Conservation (phyloP, 2,329 filamentous ascomycete genomes). For the Hirsutella rhossiliensis region DNA sequence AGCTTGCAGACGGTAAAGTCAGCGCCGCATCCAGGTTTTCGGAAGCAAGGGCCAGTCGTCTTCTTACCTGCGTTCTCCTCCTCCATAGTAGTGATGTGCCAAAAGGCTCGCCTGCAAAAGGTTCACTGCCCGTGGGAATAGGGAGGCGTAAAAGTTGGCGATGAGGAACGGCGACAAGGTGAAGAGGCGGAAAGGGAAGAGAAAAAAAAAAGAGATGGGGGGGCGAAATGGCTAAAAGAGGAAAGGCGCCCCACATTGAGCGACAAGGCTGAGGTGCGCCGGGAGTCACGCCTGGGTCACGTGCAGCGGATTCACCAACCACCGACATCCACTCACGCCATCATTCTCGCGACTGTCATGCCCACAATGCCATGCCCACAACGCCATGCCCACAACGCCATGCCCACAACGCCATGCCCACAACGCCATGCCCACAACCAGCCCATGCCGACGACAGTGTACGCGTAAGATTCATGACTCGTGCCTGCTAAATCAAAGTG, state of each 20-base stretch:
- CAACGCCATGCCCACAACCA: no score
- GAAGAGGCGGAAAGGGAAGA: background rate
- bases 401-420: no score
- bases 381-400: no score
- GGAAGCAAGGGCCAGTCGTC: background rate
- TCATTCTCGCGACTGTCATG: no score
- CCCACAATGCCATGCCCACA: no score
- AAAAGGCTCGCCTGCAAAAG: conserved; percentile 27
- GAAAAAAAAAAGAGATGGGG: conserved; percentile 2
- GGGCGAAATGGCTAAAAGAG: no score
- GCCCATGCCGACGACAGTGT: background rate
- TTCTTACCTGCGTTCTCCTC: conserved; percentile 13
- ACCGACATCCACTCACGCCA: no score
- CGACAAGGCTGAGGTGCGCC: background rate
- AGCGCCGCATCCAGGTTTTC: background rate
- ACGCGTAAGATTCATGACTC: background rate
- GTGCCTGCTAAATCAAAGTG: background rate
- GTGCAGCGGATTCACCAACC: no score
- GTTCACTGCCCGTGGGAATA: conserved; percentile 42
- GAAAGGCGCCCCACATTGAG: background rate
- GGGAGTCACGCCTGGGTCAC: no score
- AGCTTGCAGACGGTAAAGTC: conserved; percentile 25
- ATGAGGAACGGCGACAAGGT: background rate
- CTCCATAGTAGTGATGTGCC: conserved; percentile 8
- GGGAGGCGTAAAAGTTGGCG: background rate